Evolutionary conservation across 495 filamentous ascomycete species (phyloP), one percentile per base, ranked within the genome.

Genomic region (Darksidea phi): DNA sequence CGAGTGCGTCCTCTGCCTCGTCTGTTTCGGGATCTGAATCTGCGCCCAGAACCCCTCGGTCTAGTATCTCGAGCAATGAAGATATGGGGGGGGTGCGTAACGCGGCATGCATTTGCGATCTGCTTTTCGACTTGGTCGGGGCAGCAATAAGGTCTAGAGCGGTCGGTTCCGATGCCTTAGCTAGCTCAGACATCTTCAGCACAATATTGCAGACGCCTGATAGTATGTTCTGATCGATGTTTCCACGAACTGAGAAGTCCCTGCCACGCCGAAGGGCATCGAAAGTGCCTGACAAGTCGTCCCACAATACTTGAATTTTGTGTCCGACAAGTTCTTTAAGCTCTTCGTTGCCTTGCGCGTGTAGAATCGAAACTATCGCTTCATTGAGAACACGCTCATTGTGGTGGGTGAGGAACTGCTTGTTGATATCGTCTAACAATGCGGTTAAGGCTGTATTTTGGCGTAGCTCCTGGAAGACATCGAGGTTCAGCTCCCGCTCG

Each of bases 361-460:
- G 92, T 20, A 95, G 73, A 28, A 98, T 81, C 13, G 91, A 90
- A 13, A 84, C 79, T 13, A 85, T 87, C 21, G 90, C 91, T 72
- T 96, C 91, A 6, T 83, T 81, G n/a, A 98, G 77, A 6, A 98
- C 91, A 38, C 83, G 81, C 48, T 88, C 84, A 64, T 95, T 88
- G 5, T 88, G 88, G 68, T 98, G 94, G 0, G 90, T 86, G 47
- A 92, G 82, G 73, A 97, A 97, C 69, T 97, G 94, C 59, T 87
- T 88, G 64, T 89, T 90, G 67, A 97, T 93, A 64, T 97, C 93
- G 62, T 95, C 94, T 1, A 98, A 78, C 20, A 97, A 75, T 13
- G 90, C 83, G 0, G 82, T 82, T 72, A 95, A 95, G 0, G 87
- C 87, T 0, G 88, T 85, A 66, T 92, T 88, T 71, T 95, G 90